Evolutionary conservation across 2,329 filamentous ascomycete species (phyloP).

Genomic region (Mycosphaerella arachidis): DNA sequence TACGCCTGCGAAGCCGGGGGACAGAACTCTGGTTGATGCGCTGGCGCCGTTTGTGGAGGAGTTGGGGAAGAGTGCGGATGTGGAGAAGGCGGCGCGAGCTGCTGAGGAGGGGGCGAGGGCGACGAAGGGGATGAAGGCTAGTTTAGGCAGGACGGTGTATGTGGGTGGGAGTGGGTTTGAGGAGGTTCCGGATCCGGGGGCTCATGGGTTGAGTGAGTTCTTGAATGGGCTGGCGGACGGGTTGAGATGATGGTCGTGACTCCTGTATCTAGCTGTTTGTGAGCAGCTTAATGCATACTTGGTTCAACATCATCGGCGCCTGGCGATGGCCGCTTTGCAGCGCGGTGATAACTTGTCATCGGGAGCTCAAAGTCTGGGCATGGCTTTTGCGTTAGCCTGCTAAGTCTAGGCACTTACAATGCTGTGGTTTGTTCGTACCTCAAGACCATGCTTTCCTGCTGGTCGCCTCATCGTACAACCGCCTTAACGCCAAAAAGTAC

Average conservation of each 20-base stretch:
- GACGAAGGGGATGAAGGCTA: constrained; percentile 90
- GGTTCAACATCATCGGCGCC: constrained; percentile 14
- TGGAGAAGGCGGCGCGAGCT: constrained; percentile 69
- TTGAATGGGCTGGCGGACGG: constrained; percentile 69
- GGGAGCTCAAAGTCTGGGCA: background rate
- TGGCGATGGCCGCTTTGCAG: background rate
- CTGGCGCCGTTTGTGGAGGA: constrained; percentile 79
- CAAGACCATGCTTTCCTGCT: background rate
- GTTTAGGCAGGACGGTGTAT: constrained; percentile 77
- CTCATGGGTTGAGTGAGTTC: constrained; percentile 77
- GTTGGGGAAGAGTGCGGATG: constrained; percentile 59
- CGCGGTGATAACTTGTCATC: no score
- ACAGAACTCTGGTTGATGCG: constrained; percentile 86
- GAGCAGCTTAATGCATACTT: constrained; percentile 12
- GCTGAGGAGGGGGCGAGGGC: constrained; percentile 70
- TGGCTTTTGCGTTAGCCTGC: constrained; percentile 3
- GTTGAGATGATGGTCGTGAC: constrained; percentile 28
- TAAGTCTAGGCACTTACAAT: background rate
- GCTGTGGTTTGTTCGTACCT: background rate
- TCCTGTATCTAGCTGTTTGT: background rate
- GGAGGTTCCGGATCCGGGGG: constrained; percentile 69
- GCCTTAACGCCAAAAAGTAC: background rate
- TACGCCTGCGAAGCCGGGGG: constrained; percentile 83
- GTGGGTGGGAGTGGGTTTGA: constrained; percentile 71
- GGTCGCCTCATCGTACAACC: background rate